Percentiles rank a stretch among this genome's conserved stretches.
These are phyloP conservation scores for Lojkania enalia DNA, from an alignment of 2,329 filamentous ascomycete species.

Conservation along the genomic window DNA sequence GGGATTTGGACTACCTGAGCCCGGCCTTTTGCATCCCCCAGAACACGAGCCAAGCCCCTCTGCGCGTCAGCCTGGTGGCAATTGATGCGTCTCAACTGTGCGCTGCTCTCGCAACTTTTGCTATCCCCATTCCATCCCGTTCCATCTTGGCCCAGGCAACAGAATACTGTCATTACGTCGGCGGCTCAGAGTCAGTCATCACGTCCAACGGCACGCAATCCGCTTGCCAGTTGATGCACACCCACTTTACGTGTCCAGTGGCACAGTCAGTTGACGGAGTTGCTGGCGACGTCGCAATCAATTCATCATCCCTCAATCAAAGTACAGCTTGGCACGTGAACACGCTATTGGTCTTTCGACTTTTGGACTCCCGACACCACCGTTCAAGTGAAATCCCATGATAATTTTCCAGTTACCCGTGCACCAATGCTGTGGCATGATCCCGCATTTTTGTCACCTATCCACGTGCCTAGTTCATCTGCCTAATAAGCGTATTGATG, in stretches of 20 bases:
- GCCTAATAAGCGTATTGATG: constrained; percentile 93
- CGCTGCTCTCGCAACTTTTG: too few relatives aligned
- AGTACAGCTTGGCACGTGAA: constrained; percentile 12
- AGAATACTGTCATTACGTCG: not conserved
- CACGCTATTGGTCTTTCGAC: constrained; percentile 5
- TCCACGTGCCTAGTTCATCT: constrained; percentile 81
- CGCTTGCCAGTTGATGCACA: not conserved
- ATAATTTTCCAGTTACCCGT: constrained; percentile 13
- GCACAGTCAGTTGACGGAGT: constrained; percentile 3
- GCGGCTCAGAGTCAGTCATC: not conserved
- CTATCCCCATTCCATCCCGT: not conserved
- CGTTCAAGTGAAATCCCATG: constrained; percentile 3
- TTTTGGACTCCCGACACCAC: constrained; percentile 14
- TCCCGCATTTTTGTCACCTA: constrained; percentile 6
- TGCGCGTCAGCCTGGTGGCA: constrained; percentile 7
- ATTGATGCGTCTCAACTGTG: not conserved
- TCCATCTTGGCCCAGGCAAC: not conserved
- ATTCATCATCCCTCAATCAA: constrained; percentile 14
- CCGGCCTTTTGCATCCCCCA: not conserved
- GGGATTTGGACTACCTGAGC: not conserved
- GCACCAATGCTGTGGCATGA: constrained; percentile 9
- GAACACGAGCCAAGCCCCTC: constrained; percentile 6
- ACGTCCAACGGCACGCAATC: not conserved
- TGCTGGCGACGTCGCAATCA: constrained; percentile 5
- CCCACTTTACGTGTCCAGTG: not conserved